These are phyloP conservation scores for Cercophora samala DNA, from an alignment of 495 filamentous ascomycete species.

Conservation along the genomic window DNA sequence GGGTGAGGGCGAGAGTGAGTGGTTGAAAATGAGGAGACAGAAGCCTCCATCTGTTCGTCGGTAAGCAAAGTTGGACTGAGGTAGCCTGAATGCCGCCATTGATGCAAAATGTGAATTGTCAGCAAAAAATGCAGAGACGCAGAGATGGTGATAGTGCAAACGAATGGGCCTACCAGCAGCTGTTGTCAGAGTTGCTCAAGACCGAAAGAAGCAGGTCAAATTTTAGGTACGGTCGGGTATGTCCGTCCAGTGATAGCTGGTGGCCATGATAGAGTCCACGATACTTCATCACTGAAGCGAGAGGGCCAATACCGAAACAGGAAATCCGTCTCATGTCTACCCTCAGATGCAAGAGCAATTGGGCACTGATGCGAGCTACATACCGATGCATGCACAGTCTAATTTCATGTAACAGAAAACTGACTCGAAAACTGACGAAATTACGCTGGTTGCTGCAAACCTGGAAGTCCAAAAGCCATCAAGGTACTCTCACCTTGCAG, in stretches of 20 bases:
- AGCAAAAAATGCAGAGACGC: neutral
- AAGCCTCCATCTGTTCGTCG: neutral
- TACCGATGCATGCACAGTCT: neutral
- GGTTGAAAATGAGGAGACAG: neutral
- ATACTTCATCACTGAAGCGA: neutral
- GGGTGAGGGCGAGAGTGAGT: neutral
- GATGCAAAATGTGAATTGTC: too few species aligned
- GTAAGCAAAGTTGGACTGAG: neutral
- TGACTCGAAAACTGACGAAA: neutral
- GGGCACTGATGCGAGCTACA: neutral
- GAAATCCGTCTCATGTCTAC: neutral
- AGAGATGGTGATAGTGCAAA: neutral
- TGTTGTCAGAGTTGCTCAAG: neutral
- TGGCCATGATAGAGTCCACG: neutral
- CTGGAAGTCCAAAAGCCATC: neutral
- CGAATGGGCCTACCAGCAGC: neutral
- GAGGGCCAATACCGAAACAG: neutral
- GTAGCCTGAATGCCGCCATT: neutral
- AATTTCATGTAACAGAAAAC: neutral
- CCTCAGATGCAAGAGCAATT: neutral
- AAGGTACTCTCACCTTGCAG: neutral
- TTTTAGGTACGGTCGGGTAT: neutral
- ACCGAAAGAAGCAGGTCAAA: neutral
- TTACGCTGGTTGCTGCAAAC: neutral
- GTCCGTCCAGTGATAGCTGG: neutral